Base-by-base conservation (phyloP, 768 basidiomycete genomes). In the Agrocybe pediades region DNA sequence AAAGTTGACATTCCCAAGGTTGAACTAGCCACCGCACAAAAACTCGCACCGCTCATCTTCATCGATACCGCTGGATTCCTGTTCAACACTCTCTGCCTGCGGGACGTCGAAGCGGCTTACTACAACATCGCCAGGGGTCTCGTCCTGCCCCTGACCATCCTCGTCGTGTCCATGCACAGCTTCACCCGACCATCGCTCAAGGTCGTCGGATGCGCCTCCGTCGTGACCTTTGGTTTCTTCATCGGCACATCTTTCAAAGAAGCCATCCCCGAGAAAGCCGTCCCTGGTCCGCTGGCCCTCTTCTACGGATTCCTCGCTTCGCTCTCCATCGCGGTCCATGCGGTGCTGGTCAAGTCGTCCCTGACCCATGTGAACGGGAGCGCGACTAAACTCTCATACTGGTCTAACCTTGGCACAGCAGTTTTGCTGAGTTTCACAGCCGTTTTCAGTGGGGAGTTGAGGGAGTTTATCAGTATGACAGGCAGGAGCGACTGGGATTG, bases 161-260 rank as follows among this genome's bases (percentile, higher is more conserved):
- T 74, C 49, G 81, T 89, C 6, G 88, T 89, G 42, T 84, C 79
- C 65, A 24, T 85, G 54, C 74, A 86, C 62, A 81, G 87, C 25
- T 70, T 77, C 46, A 59, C 86, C 0, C 78, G 83, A 0, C 87
- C 90, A 0, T 83, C 87, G 6, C 49, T 77, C 7, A 72, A 76
- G 19, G 83, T 88, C 30, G 74, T 89, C n/a, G 54, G 75, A 50
- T 82, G 86, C n/a, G 89, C 89, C 51, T 75, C 73, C 0, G 63
- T 90, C 48, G 90, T 93, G 51, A 91, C 90, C 16, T 56, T 79
- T 11, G 90, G 91, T 19, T 93, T 92, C 76, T 82, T 91, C 65
- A 69, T 87, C 51, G 86, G 66, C 9, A 62, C 77, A 82, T 63
- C 86, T 61, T 52, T 52, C 43, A 21, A 52, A 23, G 43, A 33